phyloP scores from a whole-genome alignment of 176 grass and related monocot genomes.

The Triticum urartu region DNA sequence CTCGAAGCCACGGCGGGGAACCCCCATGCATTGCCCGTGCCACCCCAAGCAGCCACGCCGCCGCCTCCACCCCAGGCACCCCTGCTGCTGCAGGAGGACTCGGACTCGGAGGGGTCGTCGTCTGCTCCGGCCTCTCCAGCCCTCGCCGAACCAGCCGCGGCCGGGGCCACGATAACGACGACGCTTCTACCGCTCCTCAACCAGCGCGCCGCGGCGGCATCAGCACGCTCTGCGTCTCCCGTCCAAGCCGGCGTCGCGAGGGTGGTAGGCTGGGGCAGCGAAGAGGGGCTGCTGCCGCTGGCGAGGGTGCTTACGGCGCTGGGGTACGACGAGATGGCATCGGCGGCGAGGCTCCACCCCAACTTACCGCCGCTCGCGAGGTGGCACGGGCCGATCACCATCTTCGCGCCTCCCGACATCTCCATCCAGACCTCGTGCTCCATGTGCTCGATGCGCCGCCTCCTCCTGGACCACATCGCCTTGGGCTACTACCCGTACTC shows the following conservation, averaged over 20 bases:
- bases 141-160: neutral
- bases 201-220: neutral
- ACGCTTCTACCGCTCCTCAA: neutral
- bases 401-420: conserved; percentile 58
- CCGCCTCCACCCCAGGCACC: neutral
- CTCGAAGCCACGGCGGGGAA: conserved; percentile 1
- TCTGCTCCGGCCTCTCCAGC: neutral
- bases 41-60: neutral
- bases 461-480: conserved; percentile 64
- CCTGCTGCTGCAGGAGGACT: neutral
- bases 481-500: conserved; percentile 60
- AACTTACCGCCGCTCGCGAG: conserved; percentile 10
- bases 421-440: conserved; percentile 45
- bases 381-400: conserved; percentile 61
- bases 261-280: neutral
- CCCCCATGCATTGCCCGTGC: neutral
- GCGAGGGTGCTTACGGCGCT: conserved; percentile 51
- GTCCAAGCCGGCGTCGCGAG: neutral
- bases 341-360: conserved; percentile 40
- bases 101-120: neutral
- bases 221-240: neutral
- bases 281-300: conserved; percentile 21
- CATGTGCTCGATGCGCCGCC: conserved; percentile 45
- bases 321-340: conserved; percentile 70
- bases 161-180: neutral